These are phyloP conservation scores for Vigna angularis DNA, from an alignment of 306 rosid species.

Conservation along the genomic window DNA sequence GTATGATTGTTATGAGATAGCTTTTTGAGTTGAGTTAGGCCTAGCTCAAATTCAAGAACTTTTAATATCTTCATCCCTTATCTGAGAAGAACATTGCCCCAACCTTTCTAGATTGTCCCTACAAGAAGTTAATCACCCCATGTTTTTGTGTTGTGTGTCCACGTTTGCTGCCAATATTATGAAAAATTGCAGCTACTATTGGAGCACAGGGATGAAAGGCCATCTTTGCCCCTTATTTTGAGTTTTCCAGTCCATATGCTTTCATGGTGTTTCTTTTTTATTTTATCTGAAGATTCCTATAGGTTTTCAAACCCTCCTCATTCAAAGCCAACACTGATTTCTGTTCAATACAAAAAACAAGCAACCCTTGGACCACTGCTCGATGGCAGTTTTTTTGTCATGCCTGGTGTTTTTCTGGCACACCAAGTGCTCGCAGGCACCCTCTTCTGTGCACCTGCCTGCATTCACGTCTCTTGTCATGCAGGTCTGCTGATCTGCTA, in stretches of 20 bases:
- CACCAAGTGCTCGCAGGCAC: neutral
- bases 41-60: too few relatives aligned
- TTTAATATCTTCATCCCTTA: too few relatives aligned
- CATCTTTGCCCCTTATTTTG: neutral
- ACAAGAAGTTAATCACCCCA: neutral
- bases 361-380: neutral
- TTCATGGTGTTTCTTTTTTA: neutral
- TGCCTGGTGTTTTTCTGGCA: neutral
- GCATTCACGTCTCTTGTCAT: neutral
- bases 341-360: neutral
- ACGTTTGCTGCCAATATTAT: neutral
- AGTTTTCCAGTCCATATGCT: neutral
- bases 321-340: neutral
- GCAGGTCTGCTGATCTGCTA: conserved; percentile 1
- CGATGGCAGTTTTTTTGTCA: neutral
- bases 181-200: neutral
- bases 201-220: neutral
- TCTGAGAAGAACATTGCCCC: neutral
- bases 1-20: too few relatives aligned
- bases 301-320: neutral
- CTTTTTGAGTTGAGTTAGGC: too few relatives aligned
- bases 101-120: neutral
- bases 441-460: neutral
- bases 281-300: neutral
- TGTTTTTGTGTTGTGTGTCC: neutral